Evolutionary conservation across 2,329 filamentous ascomycete species (phyloP).

Genomic region (Tolypocladium ophioglossoides): DNA sequence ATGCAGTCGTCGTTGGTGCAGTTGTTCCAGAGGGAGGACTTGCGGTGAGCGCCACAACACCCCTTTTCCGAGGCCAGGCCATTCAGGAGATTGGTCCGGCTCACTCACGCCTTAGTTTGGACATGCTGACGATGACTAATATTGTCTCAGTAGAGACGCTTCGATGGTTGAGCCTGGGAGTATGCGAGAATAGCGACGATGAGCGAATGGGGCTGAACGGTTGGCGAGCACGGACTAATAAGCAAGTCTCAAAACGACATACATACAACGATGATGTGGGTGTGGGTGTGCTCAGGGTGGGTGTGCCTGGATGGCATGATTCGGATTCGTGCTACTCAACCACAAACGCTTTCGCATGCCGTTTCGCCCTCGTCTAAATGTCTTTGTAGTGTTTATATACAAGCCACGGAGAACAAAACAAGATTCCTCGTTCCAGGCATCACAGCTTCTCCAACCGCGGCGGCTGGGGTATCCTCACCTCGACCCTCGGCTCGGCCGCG

Average conservation of each 20-base stretch:
- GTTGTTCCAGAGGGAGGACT: neutral
- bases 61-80: neutral
- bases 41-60: neutral
- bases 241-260: no score
- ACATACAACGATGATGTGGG: no score
- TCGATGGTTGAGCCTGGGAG: neutral
- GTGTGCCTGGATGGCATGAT: no score
- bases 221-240: neutral
- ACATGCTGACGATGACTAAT: neutral
- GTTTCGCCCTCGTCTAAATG: no score
- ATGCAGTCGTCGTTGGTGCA: neutral
- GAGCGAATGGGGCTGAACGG: neutral
- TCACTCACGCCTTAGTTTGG: neutral
- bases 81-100: neutral
- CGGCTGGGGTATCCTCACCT: conserved; percentile 19
- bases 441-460: neutral
- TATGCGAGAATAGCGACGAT: no score
- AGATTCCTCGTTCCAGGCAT: no score
- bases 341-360: no score
- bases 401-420: no score
- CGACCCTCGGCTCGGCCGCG: conserved; percentile 28
- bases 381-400: no score
- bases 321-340: no score
- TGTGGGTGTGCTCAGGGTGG: no score
- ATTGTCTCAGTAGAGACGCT: no score